A percentile compares a stretch with the other conserved stretches of the same genome.
These are phyloP conservation scores for Neolentinus lepideus DNA, from an alignment of 1,284 basidiomycete genomes.

Conservation along the genomic window DNA sequence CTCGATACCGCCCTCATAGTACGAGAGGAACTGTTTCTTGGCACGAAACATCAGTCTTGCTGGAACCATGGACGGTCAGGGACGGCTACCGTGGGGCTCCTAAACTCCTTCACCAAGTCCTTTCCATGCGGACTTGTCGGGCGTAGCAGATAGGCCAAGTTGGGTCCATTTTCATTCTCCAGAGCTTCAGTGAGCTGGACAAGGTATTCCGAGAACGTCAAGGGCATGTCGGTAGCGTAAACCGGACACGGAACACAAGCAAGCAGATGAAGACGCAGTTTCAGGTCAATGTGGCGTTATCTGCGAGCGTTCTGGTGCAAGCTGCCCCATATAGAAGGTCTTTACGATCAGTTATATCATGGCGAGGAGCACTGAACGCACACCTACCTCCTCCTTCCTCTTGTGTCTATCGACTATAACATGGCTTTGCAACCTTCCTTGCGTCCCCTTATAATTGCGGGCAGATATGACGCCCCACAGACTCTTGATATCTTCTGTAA, in stretches of 20 bases:
- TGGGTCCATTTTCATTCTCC: slow-evolving; percentile 54
- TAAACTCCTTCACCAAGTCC: slow-evolving; percentile 63
- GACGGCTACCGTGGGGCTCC: slow-evolving; percentile 52
- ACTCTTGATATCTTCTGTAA: slow-evolving; percentile 79
- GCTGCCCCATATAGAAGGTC: not conserved
- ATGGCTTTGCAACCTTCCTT: slow-evolving; percentile 87
- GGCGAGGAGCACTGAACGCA: not conserved
- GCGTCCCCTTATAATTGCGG: slow-evolving; percentile 64
- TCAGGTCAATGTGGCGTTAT: not conserved
- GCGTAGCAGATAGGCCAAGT: slow-evolving; percentile 63
- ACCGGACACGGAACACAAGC: not conserved
- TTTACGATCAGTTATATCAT: not conserved
- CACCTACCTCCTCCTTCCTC: not conserved
- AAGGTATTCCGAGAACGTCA: slow-evolving; percentile 31
- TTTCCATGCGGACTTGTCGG: slow-evolving; percentile 70
- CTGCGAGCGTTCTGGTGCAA: not conserved
- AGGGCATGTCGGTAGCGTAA: not conserved
- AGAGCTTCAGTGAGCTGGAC: slow-evolving; percentile 55
- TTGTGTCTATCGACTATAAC: not conserved
- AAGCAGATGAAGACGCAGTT: not conserved
- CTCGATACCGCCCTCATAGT: slow-evolving; percentile 58
- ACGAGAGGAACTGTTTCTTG: slow-evolving; percentile 42
- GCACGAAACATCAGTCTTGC: not conserved
- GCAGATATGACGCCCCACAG: slow-evolving; percentile 62
- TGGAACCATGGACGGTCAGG: not conserved